Base-by-base conservation (phyloP, 192 early-diverging fungal species). In the Coemansia sp. region DNA sequence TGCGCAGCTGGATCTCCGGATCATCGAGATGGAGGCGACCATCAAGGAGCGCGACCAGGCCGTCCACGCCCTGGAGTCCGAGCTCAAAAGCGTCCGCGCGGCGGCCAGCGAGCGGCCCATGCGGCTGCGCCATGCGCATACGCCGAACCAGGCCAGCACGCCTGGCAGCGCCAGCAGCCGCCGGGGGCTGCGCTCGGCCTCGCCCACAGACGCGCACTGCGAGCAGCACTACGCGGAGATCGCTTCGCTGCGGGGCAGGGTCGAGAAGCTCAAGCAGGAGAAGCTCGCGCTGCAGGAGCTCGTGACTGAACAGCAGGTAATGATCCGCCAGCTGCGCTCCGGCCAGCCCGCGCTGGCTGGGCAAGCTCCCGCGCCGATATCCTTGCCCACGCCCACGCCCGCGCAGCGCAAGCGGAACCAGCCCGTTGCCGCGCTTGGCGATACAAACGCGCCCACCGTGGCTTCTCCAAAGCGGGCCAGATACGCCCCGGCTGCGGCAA, bases 281-380 rank as follows among this genome's bases (percentile, higher is more conserved):
- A 58, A 53, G 42, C 58, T 50, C 2, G 76, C 76, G 14, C 51
- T 79, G 47, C 63, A 62, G 56, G 76, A 79, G 60, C 54, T 79
- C 11, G 60, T 79, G n/a, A 73, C 76, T 1, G 76, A 79, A 29
- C 76, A 79, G 48, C 76, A 79, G 24, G 70, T 79, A 29, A 69
- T 49, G 23, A 65, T 79, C 42, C 62, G 57, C 14, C 66, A 69
- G 32, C 71, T 79, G 40, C 69, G 76, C n/a, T 24, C 21, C 2
- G 53, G 67, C 3, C 33, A 25, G 25, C 25, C 48, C 22, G 23
- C 27, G 21, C 38, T 7, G 1, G 18, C 28, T n/a, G 10, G 18
- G 25, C 11, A 44, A 21, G 43, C 43, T n/a, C n/a, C n/a, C n/a
- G n/a, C n/a, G n/a, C n/a, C n/a, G n/a, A n/a, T n/a, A 45, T 7